Conservation (phyloP, 2,329 filamentous ascomycete genomes). For the Cadophora gregata region DNA sequence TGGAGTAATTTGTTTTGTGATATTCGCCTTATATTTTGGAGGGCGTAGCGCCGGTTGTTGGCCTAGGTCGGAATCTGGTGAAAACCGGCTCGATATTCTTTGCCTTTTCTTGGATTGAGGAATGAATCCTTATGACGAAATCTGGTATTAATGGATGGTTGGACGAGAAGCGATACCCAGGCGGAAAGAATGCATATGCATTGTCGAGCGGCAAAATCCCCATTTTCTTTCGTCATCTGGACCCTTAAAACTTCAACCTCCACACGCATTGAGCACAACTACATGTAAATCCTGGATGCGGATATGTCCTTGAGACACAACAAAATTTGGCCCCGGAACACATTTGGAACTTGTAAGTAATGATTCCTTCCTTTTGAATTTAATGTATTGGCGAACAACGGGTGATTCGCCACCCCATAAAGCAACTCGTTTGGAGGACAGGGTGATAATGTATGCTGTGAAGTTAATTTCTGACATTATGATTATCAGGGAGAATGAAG, state of each 20-base stretch:
- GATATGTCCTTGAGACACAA: background rate
- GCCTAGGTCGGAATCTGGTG: background rate
- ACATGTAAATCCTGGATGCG: background rate
- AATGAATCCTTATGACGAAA: background rate
- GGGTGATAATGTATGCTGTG: background rate
- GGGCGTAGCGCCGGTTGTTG: too few species aligned
- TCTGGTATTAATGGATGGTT: background rate
- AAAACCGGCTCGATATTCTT: background rate
- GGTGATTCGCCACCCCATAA: too few species aligned
- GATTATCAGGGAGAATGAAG: background rate
- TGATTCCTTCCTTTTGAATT: background rate
- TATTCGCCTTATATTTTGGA: background rate
- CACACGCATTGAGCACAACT: background rate
- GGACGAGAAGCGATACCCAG: conserved; percentile 4
- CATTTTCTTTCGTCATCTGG: background rate
- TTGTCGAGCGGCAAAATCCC: background rate
- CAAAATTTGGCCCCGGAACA: background rate
- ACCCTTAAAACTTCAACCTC: background rate
- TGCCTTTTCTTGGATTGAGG: background rate
- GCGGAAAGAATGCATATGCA: background rate
- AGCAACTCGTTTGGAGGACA: background rate
- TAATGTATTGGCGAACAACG: too few species aligned
- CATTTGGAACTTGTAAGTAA: conserved; percentile 3
- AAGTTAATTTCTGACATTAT: background rate
- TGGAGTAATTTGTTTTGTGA: background rate